phyloP scores from a whole-genome alignment of 305 asterid species.

The Fraxinus nigra region DNA sequence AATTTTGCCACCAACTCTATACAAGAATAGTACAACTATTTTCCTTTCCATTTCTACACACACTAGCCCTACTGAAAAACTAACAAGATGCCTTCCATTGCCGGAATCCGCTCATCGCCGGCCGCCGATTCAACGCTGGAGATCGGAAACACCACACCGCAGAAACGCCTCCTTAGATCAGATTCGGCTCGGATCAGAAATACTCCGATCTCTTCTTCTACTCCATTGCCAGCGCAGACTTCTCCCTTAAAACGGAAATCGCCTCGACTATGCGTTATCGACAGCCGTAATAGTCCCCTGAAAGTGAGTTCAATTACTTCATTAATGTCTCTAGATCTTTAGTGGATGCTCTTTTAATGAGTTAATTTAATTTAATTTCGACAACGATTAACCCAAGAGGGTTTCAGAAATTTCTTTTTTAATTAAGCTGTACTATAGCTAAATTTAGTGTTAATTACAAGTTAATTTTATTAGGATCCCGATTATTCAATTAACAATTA shows the following conservation, averaged over 20 bases:
- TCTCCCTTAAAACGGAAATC: conserved; percentile 51
- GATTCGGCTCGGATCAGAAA: conserved; percentile 22
- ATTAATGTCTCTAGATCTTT: neutral
- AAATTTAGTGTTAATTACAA: neutral
- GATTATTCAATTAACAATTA: neutral
- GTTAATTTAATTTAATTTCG: neutral
- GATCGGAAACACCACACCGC: conserved; percentile 37
- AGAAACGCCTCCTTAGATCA: conserved; percentile 53
- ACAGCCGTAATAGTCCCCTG: conserved; percentile 41
- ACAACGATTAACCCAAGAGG: neutral
- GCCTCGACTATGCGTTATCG: conserved; percentile 46
- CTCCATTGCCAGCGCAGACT: conserved; percentile 29
- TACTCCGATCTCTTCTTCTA: conserved; percentile 19
- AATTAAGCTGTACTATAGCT: neutral
- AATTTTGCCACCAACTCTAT: neutral
- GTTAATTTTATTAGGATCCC: neutral
- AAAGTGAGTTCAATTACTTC: conserved; percentile 27
- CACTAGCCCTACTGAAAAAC: neutral
- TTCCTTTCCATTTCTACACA: neutral
- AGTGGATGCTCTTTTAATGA: neutral
- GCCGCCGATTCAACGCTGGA: conserved; percentile 19
- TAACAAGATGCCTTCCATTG: conserved; percentile 55
- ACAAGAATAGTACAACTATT: neutral
- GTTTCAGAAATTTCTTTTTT: neutral
- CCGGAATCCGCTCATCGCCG: conserved; percentile 36